phyloP scores from a whole-genome alignment of 1,284 basidiomycete species.

The Crucibulum cyathiforme region DNA sequence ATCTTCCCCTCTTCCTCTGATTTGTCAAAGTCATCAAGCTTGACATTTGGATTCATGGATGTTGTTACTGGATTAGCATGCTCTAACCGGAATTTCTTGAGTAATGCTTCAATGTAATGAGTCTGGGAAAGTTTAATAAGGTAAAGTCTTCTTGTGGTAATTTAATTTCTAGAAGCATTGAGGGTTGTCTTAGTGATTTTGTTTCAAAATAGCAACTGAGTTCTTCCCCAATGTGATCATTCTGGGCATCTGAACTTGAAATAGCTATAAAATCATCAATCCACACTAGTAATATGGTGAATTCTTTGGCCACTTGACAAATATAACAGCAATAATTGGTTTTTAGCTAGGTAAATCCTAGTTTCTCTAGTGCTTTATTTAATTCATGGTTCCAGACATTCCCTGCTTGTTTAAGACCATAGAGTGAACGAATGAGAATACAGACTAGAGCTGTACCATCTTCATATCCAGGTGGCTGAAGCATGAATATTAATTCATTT shows the following conservation, averaged over 20 bases:
- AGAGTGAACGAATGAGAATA: slow-evolving; percentile 21
- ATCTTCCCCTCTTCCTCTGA: slow-evolving; percentile 2
- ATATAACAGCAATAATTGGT: slow-evolving; percentile 12
- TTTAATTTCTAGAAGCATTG: slow-evolving; percentile 24
- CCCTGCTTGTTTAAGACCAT: slow-evolving; percentile 38
- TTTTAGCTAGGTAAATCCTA: slow-evolving; percentile 10
- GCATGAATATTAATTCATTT: neutral
- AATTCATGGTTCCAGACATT: slow-evolving; percentile 31
- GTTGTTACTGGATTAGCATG: slow-evolving; percentile 27
- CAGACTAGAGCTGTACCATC: slow-evolving; percentile 20
- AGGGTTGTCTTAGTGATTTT: slow-evolving; percentile 16
- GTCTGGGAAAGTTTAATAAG: slow-evolving; percentile 14
- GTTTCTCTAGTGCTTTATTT: slow-evolving; percentile 7
- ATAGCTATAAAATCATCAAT: slow-evolving; percentile 13
- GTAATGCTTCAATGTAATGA: slow-evolving; percentile 16
- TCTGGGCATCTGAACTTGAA: neutral
- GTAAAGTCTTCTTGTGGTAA: slow-evolving; percentile 7
- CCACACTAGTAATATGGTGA: slow-evolving; percentile 14
- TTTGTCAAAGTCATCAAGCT: slow-evolving; percentile 14
- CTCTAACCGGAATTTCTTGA: slow-evolving; percentile 21
- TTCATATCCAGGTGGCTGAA: slow-evolving; percentile 28
- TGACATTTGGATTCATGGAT: slow-evolving; percentile 29
- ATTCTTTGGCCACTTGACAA: neutral
- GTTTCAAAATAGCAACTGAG: slow-evolving; percentile 16
- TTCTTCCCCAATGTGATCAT: slow-evolving; percentile 1